Percentiles rank a stretch among this genome's conserved stretches.
Evolutionary conservation across 2,329 filamentous ascomycete species (phyloP).

Genomic region (Penicillium sp.): DNA sequence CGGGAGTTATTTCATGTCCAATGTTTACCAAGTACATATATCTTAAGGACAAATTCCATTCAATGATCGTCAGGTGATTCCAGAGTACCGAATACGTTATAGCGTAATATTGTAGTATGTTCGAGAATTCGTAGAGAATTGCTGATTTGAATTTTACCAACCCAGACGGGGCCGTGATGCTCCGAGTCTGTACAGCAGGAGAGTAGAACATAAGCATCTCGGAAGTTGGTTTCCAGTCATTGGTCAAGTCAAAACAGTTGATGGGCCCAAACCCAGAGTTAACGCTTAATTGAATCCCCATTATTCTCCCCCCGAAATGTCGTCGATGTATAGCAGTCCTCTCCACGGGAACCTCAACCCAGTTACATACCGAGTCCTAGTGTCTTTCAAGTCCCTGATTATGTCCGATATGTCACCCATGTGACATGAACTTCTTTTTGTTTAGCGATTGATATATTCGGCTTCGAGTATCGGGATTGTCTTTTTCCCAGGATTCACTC

Average conservation of each 20-base stretch:
- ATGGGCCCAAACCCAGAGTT: no score
- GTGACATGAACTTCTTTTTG: not conserved
- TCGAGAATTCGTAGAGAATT: not conserved
- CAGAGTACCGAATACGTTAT: not conserved
- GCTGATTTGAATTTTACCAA: not conserved
- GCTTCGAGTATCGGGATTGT: constrained; percentile 3
- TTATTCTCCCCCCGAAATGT: no score
- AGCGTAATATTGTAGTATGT: not conserved
- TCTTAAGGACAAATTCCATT: not conserved
- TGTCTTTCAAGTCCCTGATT: constrained; percentile 9
- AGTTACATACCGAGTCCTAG: constrained; percentile 1
- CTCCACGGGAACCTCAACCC: constrained; percentile 21
- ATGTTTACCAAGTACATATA: constrained; percentile 7
- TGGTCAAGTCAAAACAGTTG: not conserved
- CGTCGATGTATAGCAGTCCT: constrained; percentile 12
- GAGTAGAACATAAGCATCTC: not conserved
- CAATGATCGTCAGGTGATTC: not conserved
- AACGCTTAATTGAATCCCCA: no score
- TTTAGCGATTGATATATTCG: not conserved
- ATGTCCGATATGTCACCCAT: constrained; percentile 11
- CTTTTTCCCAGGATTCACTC: constrained; percentile 3
- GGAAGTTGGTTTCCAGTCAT: not conserved
- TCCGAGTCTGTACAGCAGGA: no score
- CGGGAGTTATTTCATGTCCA: constrained; percentile 16
- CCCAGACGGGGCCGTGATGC: not conserved